Conservation (phyloP, 2,329 filamentous ascomycete species). For the Aspergillus sp. region DNA sequence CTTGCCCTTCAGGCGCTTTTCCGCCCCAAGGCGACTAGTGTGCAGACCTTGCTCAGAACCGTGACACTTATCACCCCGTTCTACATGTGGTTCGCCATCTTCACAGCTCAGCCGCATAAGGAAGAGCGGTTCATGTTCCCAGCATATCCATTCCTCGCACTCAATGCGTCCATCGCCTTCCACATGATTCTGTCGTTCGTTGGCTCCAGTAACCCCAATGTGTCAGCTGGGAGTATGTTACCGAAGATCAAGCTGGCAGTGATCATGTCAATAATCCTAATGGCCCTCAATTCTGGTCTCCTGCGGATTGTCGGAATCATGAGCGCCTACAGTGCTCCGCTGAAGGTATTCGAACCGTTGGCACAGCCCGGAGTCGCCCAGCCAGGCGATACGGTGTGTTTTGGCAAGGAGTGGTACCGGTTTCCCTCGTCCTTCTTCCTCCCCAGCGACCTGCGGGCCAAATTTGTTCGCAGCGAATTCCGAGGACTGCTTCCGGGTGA, state of each 20-base stretch:
- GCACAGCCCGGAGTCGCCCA: slow-evolving; percentile 55
- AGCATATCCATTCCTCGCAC: slow-evolving; percentile 82
- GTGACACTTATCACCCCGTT: slow-evolving; percentile 80
- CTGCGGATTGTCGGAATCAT: slow-evolving; percentile 75
- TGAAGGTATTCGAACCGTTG: slow-evolving; percentile 60
- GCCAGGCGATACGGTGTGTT: slow-evolving; percentile 72
- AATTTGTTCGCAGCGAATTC: slow-evolving; percentile 91
- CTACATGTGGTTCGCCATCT: slow-evolving; percentile 92
- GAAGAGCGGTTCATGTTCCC: slow-evolving; percentile 99
- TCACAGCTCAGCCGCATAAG: slow-evolving; percentile 91
- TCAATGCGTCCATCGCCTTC: slow-evolving; percentile 83
- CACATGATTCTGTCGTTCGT: slow-evolving; percentile 78
- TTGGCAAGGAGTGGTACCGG: slow-evolving; percentile 97
- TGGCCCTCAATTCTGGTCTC: slow-evolving; percentile 67
- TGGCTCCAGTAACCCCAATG: slow-evolving; percentile 68
- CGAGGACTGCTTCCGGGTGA: slow-evolving; percentile 85
- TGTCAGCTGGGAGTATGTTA: slow-evolving; percentile 70
- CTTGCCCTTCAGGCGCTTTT: slow-evolving; percentile 72
- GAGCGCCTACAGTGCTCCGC: slow-evolving; percentile 79
- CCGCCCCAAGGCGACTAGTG: slow-evolving; percentile 61
- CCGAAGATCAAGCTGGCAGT: slow-evolving; percentile 70
- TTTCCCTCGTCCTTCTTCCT: slow-evolving; percentile 93
- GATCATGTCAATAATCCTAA: slow-evolving; percentile 62
- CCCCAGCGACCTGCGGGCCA: slow-evolving; percentile 77
- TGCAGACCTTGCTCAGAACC: slow-evolving; percentile 71